A percentile compares a stretch with the other conserved stretches of the same genome.
phyloP scores from a whole-genome alignment of 129 eudicot species.

The Logfia minima region DNA sequence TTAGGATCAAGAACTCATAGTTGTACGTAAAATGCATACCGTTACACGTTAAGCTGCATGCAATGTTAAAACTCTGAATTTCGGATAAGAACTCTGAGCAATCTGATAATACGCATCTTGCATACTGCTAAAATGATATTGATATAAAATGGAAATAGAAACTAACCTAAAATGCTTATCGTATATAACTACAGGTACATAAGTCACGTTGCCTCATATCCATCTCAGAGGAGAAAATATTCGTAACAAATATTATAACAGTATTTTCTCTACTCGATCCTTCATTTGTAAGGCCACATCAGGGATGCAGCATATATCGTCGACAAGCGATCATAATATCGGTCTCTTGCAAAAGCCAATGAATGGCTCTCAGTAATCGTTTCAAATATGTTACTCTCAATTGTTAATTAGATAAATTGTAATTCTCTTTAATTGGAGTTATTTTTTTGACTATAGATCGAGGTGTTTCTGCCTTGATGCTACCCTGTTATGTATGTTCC shows the following conservation, averaged over 20 bases:
- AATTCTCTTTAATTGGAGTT: neutral
- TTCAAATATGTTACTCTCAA: neutral
- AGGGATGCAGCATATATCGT: neutral
- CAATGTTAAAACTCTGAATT: no score
- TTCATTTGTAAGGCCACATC: no score
- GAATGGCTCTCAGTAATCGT: neutral
- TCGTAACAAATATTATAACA: neutral
- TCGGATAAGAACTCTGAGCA: no score
- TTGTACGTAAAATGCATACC: no score
- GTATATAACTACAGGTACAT: neutral
- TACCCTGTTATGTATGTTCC: neutral
- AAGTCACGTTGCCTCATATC: neutral
- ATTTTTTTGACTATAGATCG: neutral
- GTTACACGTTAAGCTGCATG: no score
- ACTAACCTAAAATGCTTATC: neutral
- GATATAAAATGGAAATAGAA: no score
- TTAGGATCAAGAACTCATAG: no score
- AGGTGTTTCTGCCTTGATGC: neutral
- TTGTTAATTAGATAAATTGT: neutral
- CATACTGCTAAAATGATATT: no score
- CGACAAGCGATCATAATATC: no score
- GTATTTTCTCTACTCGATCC: neutral
- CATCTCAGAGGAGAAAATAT: neutral
- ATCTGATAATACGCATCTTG: no score
- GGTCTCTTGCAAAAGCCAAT: no score